A percentile compares a stretch with the other conserved stretches of the same genome.
Conservation (phyloP, 352 stramenopile genomes). For the Globisporangium orthogonon region DNA sequence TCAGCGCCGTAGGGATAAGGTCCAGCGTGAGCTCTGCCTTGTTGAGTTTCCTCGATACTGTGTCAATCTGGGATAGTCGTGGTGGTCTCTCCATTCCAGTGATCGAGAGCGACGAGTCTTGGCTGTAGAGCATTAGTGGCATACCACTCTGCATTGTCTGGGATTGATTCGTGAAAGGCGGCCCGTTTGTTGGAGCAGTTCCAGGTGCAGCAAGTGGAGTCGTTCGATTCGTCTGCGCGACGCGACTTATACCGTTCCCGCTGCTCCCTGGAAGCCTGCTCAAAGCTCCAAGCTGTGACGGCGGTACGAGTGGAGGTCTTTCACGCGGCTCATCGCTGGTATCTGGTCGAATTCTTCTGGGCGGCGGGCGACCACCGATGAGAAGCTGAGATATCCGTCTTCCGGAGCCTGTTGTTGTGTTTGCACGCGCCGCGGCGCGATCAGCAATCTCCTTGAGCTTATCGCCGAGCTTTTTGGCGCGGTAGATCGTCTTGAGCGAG, state of each 20-base stretch:
- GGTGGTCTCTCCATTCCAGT: conserved; percentile 3
- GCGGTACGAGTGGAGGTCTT: not conserved
- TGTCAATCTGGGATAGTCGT: conserved; percentile 31
- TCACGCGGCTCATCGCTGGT: not conserved
- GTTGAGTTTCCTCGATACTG: conserved; percentile 48
- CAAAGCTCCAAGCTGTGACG: not conserved
- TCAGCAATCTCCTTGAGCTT: conserved; percentile 83
- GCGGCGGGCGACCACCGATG: not conserved
- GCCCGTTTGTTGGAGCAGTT: not conserved
- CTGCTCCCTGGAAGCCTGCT: not conserved
- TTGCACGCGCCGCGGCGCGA: conserved; percentile 22
- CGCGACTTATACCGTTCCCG: not conserved
- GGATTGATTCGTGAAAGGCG: not conserved
- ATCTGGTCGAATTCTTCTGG: conserved; percentile 5
- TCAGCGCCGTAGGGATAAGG: conserved; percentile 43
- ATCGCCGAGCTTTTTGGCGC: conserved; percentile 70
- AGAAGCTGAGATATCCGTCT: conserved; percentile 21
- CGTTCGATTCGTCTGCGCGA: not conserved
- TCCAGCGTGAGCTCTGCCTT: conserved; percentile 42
- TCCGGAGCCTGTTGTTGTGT: conserved; percentile 14
- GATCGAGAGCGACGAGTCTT: conserved; percentile 7
- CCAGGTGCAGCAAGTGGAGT: not conserved
- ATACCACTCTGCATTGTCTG: not conserved
- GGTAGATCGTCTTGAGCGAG: conserved; percentile 69
- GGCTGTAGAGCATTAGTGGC: not conserved